Base-by-base conservation (phyloP, 495 filamentous ascomycete genomes). In the Aspergillus incahuasiensis region DNA sequence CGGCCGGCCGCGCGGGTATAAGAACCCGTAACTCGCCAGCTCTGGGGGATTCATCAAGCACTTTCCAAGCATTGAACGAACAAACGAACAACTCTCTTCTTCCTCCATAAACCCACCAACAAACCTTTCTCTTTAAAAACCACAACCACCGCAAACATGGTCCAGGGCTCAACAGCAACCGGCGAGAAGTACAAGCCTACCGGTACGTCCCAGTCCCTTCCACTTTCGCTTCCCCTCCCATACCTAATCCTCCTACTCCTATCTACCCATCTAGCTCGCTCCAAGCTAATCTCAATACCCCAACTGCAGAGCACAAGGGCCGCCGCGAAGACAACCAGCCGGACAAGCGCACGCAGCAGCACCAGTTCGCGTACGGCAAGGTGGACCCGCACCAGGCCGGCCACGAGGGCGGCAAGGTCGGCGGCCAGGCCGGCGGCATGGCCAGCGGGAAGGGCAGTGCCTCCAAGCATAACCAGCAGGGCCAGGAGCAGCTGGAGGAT, bases 151-250 rank as follows among this genome's bases (percentile, higher is more conserved):
- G 32, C 32, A 5, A 54, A 45, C 45, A 54, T 54, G 51, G 38
- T 43, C 39, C 46, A 48, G 19, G 46, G 46, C n/a, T 48, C 46
- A 19, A 35, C 46, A 34, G 28, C 28, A 16, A 48, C 28, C 46
- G 46, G 46, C 46, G 51, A 54, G 9, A 54, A 54, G 41, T 54
- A 54, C 51, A 54, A 54, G 51, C 51, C 51, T 45, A 44, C 13
- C 32, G 51, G 51, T 54, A 54, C 34, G 16, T 32, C 50, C 19
- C 32, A 35, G 6, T 9, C 12, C 32, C 12, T 35, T 35, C 32
- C 28, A 5, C 28, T 30, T 35, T 28, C 18, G 34, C 9, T n/a
- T 38, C 34, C 4, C 15, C 15, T 48, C 24, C 18, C 4, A 24
- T 30, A n/a, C 11, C 8, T n/a, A n/a, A n/a, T n/a, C n/a, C n/a